Evolutionary conservation across 306 rosid species (phyloP).

Genomic region (Quercus agrifolia): DNA sequence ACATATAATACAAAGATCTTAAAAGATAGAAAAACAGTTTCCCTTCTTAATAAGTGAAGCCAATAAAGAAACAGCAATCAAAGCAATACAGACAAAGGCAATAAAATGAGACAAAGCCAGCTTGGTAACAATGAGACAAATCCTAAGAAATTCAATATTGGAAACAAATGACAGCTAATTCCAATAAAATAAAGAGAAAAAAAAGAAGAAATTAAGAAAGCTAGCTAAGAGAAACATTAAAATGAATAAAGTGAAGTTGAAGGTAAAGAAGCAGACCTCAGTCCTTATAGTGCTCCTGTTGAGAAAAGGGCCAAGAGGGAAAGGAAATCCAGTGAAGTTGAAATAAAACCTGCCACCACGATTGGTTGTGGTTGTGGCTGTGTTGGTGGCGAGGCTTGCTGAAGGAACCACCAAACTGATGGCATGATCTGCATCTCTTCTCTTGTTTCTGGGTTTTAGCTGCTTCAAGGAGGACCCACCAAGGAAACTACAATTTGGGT

Average conservation of each 20-base stretch:
- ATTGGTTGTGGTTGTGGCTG: slow-evolving; percentile 23
- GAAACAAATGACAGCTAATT: background rate
- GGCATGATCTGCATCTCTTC: slow-evolving; percentile 24
- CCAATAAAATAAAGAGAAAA: background rate
- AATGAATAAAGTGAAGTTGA: slow-evolving; percentile 5
- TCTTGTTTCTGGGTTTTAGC: slow-evolving; percentile 41
- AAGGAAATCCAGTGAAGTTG: slow-evolving; percentile 94
- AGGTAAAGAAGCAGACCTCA: slow-evolving; percentile 49
- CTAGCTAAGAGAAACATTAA: background rate
- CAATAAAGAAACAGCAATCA: background rate
- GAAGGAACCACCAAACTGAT: slow-evolving; percentile 55
- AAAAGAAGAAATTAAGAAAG: slow-evolving; percentile 5
- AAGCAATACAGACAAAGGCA: background rate
- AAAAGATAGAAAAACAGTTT: too few relatives aligned
- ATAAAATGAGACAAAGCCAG: background rate
- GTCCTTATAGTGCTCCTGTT: slow-evolving; percentile 74
- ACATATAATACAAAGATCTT: too few relatives aligned
- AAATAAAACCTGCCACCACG: slow-evolving; percentile 75
- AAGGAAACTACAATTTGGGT: slow-evolving; percentile 37
- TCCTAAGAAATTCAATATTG: background rate
- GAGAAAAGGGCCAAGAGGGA: slow-evolving; percentile 95
- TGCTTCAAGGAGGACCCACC: slow-evolving; percentile 58
- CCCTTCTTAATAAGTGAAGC: background rate
- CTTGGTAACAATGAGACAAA: background rate
- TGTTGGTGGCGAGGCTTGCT: slow-evolving; percentile 23